Evolutionary conservation across 148 eudicot species (phyloP), one percentile per base, ranked within the genome.

Genomic region (Camellia granthamiana): DNA sequence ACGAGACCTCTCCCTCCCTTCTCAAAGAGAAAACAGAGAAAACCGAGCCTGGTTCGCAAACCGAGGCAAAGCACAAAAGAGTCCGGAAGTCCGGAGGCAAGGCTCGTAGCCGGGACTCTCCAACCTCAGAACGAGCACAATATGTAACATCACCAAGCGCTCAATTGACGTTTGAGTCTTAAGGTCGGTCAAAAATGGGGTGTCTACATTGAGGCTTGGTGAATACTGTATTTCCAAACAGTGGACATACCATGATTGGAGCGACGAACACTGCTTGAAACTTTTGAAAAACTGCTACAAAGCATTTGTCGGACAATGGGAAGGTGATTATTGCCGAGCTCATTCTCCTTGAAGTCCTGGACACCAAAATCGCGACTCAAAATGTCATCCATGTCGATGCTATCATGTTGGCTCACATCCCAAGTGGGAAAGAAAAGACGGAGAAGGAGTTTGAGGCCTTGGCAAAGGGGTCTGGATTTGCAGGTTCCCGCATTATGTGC

Each of bases 241-340:
- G 97, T 92, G 97, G 97, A 91, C 91, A n/a, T 91, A 91, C 46
- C 98, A 94, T 69, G 95, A 90, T 16, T 94, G 98, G 98, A 92
- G 92, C 9, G 94, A 94, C 14, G 95, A 83, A 42, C 97, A 94
- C 77, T 94, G 98, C 86, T 49, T 88, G 30, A 90, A 85, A 59
- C 86, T 94, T 79, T 70, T 92, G 86, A 94, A 91, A 84, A 92
- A 92, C 11, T 92, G 97, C 86, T 89, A 90, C 41, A 85, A 82
- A 3, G 87, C 99, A 3, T 82, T 30, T 95, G 63, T 94, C 99
- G 0, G 77, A 87, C 75, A 86, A 93, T 30, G 99, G 98, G 12
- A 95, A 95, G 71, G 97, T 95, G 80, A 92, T 95, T 0, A 59
- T 95, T 0, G 93, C 91, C 0, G 99, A 95, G 79, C 90, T 89